Evolutionary conservation across 2,329 filamentous ascomycete genomes (phyloP), one percentile per base, ranked within the genome.

Genomic region (Emergomyces orientalis): DNA sequence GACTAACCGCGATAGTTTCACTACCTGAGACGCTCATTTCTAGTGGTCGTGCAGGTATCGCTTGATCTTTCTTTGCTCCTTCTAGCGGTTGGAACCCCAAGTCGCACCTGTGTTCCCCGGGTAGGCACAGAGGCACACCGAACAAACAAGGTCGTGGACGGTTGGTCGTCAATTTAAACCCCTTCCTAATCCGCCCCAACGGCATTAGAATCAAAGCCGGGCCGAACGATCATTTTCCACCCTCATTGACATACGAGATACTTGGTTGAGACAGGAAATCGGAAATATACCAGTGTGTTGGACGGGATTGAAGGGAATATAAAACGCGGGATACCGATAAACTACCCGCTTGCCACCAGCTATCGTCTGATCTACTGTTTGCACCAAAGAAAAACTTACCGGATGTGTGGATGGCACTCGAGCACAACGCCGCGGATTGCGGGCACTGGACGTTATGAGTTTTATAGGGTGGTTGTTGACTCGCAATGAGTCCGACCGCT

Each of bases 401-500:
- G 61, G 32, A 62, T 59, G 61, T 59, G 37, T 62, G 63, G 37
- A 64, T 64, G 63, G 60, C 60, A 62, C 34, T 51, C 37, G 52
- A 32, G 30, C 25, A 60, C 41, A 54, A 34, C 37, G 25, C 37
- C 61, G 30, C 59, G 45, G 41, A 49, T 49, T 60, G 32, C 32
- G 63, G 63, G 59, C 25, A 51, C 27, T 51, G 34, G 59, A 56
- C 59, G 55, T 25, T 51, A 64, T 64, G 63, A 60, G 61, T 63
- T 63, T 61, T 43, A 39, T 61, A 14, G 51, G 51, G 22, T 61
- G 47, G 60, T n/a, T 61, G 27, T 32, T 61, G 57, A 5, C 39
- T 45, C 60, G 51, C 37, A 27, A 56, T 51, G 51, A 43, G 51
- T 39, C 32, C n/a, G 37, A 61, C 37, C n/a, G 25, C 43, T 30